Base-by-base conservation (phyloP, 2,329 filamentous ascomycete species). In the Trichoderma sp. region DNA sequence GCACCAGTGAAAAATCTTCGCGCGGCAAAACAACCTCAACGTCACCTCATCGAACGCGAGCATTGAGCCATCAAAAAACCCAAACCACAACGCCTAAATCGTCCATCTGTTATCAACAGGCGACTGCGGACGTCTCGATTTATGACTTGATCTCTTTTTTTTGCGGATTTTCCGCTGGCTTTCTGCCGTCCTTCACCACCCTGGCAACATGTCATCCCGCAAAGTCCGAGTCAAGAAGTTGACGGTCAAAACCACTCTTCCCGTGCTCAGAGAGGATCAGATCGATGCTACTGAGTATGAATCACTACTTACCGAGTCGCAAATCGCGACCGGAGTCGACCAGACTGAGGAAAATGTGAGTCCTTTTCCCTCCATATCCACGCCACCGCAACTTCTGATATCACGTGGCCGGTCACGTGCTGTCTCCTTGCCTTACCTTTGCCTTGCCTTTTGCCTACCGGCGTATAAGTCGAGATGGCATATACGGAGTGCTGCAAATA, bases 301-400 rank as follows among this genome's bases (percentile, higher is more conserved):
- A 84, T 89, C 93, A 78, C 91, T 95, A 81, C 92, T 92, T 77
- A 92, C 92, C 81, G 88, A 93, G 89, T 86, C 90, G 87, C 84
- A 93, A 91, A 94, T 98, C 81, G 94, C 96, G 81, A 98, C 95
- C 76, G 96, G 96, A 83, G 96, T 99, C 78, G 96, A 99, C 84
- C 95, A 97, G 81, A 93, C 91, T 75, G 96, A 99, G 84, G 95
- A 98, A 89, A 95, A 95, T 85, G 96, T 98, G 84, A 90, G 94
- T 93, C 74, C 75, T 47, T 60, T 60, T 73, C 61, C 32, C 60
- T 58, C 66, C 71, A 58, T 76, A 75, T 76, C 78, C 77, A 73
- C 76, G 70, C 76, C 74, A 58, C 70, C 73, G 76, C 74, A 70
- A 75, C 75, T 77, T 75, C 76, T 77, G 78, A 82, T 81, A 82